Evolutionary conservation across 169 alveolate genomes (phyloP), one percentile per base, ranked within the genome.

Genomic region (Cryptosporidium parvum): DNA sequence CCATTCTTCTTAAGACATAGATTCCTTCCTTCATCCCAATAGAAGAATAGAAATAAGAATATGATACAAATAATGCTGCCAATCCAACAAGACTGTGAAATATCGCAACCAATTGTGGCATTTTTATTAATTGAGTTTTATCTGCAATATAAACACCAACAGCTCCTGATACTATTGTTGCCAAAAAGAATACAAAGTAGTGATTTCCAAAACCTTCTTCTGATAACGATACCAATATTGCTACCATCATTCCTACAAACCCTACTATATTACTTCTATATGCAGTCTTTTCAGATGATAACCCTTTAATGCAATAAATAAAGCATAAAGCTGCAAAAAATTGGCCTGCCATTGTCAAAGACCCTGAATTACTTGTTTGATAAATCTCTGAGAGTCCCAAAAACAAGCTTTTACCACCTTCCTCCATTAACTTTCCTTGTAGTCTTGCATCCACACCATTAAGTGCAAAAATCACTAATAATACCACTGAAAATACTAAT

Each of bases 111-210:
- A 80, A 37, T 31, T 80, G 89, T 29, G 89, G 89, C 67, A 80
- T 80, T 80, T 65, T 80, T 12, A 51, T 80, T 44, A 80, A 56
- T 42, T 80, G 45, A 26, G 68, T 80, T 23, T 23, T 42, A 6
- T 80, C 48, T 39, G 94, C 94, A 44, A 92, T 92, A 73, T 65
- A 89, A 37, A 89, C 35, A 26, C 94, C 94, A 67, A 92, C 71
- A 26, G 75, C 72, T 44, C 85, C 89, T 59, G 94, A 89, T 72
- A 92, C 69, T 3, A 91, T 80, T 67, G 85, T 86, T 18, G 92
- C 75, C 42, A 89, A 29, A 23, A 89, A 73, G 75, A 92, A 92
- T 37, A 92, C 75, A 69, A 85, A 75, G 75, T 92, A 92, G 42
- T 86, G 85, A 45, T 62, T 48, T 26, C 89, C 86, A 52, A 86